phyloP scores from a whole-genome alignment of 1,284 basidiomycete species.

The Tilletia caries region DNA sequence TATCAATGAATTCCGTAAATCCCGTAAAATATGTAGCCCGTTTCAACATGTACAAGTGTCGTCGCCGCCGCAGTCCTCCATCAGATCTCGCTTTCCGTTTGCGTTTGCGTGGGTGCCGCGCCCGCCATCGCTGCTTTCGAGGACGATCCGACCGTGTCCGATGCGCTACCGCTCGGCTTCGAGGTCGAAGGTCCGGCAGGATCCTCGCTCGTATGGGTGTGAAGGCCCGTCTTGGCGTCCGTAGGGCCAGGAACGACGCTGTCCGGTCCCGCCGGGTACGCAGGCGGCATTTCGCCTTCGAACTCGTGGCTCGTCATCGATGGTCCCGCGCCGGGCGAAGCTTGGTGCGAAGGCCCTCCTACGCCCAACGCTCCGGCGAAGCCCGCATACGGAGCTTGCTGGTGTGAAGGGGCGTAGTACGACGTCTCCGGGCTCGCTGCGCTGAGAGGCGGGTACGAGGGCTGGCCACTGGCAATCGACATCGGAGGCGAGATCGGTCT shows the following conservation, averaged over 20 bases:
- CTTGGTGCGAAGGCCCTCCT: background rate
- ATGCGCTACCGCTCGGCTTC: background rate
- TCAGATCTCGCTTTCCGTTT: background rate
- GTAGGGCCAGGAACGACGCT: background rate
- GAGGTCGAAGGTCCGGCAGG: background rate
- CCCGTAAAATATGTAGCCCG: too few species aligned
- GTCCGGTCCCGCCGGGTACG: background rate
- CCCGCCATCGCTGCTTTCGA: too few species aligned
- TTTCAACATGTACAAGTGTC: too few species aligned
- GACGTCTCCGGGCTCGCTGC: background rate
- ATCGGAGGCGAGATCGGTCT: too few species aligned
- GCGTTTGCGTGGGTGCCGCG: background rate
- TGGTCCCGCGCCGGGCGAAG: background rate
- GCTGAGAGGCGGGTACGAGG: background rate
- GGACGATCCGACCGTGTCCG: background rate
- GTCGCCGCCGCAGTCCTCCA: too few species aligned
- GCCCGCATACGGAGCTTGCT: background rate
- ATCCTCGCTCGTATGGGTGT: background rate
- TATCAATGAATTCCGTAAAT: too few species aligned
- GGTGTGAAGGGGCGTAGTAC: background rate
- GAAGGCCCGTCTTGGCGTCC: background rate
- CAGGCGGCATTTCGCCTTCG: background rate
- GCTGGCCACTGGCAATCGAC: background rate
- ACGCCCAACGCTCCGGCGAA: too few species aligned
- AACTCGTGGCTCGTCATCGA: background rate